These are phyloP conservation scores for Sarocladium kiliense DNA, from an alignment of 2,329 filamentous ascomycete species.

Conservation along the genomic window DNA sequence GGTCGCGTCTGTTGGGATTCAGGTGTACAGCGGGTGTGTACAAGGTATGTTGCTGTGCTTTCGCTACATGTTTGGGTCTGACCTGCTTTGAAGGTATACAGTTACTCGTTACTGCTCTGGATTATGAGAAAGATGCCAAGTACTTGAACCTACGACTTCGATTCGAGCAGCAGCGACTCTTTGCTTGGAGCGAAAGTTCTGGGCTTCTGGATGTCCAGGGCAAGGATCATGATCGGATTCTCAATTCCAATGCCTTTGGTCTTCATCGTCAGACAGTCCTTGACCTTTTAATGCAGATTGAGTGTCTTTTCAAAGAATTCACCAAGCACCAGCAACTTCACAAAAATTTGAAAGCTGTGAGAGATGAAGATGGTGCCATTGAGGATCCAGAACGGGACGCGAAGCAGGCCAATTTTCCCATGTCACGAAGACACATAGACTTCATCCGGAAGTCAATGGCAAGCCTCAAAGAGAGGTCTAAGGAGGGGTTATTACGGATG, in stretches of 20 bases:
- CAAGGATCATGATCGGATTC: slow-evolving; percentile 34
- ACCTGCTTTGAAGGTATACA: slow-evolving; percentile 34
- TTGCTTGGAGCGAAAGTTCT: slow-evolving; percentile 44
- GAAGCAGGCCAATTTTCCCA: slow-evolving; percentile 37
- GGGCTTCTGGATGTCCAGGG: slow-evolving; percentile 39
- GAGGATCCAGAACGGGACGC: slow-evolving; percentile 27
- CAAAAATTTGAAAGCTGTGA: slow-evolving; percentile 26
- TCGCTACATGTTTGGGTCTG: background rate
- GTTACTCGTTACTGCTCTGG: slow-evolving; percentile 40
- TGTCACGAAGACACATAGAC: slow-evolving; percentile 32
- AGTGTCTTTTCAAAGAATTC: slow-evolving; percentile 42
- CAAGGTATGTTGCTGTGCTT: background rate
- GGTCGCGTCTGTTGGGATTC: background rate
- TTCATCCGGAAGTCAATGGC: slow-evolving; percentile 41
- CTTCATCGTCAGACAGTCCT: slow-evolving; percentile 44
- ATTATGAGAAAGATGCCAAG: slow-evolving; percentile 41
- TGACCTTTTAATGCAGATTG: slow-evolving; percentile 41
- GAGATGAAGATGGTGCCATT: slow-evolving; percentile 26
- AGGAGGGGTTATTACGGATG: slow-evolving; percentile 28
- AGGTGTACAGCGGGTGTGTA: background rate
- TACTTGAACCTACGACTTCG: slow-evolving; percentile 43
- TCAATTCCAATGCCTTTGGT: slow-evolving; percentile 42
- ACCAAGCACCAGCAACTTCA: slow-evolving; percentile 35
- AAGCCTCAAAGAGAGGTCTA: slow-evolving; percentile 29
- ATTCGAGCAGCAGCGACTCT: slow-evolving; percentile 45